phyloP scores from a whole-genome alignment of 176 grass and related monocot genomes.

The Miscanthus lutarioriparius region DNA sequence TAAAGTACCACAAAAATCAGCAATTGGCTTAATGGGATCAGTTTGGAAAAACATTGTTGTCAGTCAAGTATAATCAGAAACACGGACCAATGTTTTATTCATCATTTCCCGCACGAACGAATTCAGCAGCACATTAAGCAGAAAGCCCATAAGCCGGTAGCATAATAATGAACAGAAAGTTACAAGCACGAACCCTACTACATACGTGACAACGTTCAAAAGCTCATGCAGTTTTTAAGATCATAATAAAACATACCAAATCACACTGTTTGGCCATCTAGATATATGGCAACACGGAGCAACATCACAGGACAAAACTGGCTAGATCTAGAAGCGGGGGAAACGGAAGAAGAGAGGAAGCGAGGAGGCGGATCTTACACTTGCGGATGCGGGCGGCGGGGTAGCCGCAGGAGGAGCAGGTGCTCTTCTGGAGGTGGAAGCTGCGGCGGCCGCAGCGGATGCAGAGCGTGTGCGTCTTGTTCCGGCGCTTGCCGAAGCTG shows the following conservation, averaged over 20 bases:
- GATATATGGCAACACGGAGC: neutral
- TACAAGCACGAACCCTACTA: neutral
- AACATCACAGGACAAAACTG: neutral
- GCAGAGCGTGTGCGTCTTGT: slow-evolving; percentile 97
- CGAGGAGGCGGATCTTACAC: slow-evolving; percentile 42
- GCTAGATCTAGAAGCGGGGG: neutral
- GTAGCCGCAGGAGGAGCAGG: slow-evolving; percentile 83
- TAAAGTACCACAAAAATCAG: neutral
- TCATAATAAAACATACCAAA: neutral
- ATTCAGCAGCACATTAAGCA: neutral
- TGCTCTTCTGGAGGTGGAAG: slow-evolving; percentile 97
- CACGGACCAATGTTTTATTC: slow-evolving; percentile 36
- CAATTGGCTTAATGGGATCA: neutral
- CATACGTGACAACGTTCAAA: neutral
- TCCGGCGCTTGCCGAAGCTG: slow-evolving; percentile 91
- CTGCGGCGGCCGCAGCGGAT: slow-evolving; percentile 80
- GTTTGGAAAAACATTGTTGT: slow-evolving; percentile 3
- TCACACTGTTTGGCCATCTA: neutral
- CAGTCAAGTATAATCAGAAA: slow-evolving; percentile 16
- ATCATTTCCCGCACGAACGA: neutral
- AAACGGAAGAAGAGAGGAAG: neutral
- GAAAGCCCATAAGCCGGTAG: neutral
- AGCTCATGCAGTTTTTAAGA: neutral
- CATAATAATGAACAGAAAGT: neutral
- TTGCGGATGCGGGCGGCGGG: slow-evolving; percentile 92